A percentile compares a stretch with the other conserved stretches of the same genome.
phyloP scores from a whole-genome alignment of 2,329 filamentous ascomycete species.

The Mollisia scopiformis region DNA sequence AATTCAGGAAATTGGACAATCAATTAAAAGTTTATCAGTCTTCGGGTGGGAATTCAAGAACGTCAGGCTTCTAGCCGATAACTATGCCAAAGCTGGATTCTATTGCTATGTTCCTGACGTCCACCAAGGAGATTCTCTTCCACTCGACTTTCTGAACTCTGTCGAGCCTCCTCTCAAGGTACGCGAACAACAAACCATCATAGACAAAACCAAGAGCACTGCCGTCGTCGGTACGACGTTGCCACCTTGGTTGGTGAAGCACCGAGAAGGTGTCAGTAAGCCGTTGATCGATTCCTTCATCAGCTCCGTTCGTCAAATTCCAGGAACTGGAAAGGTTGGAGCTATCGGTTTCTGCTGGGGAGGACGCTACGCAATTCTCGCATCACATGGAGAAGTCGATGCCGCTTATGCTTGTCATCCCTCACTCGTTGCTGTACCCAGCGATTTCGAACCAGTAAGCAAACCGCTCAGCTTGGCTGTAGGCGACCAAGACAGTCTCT shows the following conservation, averaged over 20 bases:
- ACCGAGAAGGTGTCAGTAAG: slow-evolving; percentile 44
- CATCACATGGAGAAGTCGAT: slow-evolving; percentile 42
- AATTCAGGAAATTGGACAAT: background rate
- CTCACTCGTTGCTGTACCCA: slow-evolving; percentile 43
- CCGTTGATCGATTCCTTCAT: slow-evolving; percentile 48
- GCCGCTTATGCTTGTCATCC: slow-evolving; percentile 46
- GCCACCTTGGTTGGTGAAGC: slow-evolving; percentile 46
- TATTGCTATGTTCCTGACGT: slow-evolving; percentile 51
- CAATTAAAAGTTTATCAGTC: slow-evolving; percentile 33
- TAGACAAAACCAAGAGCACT: slow-evolving; percentile 44
- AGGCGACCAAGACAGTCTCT: slow-evolving; percentile 45
- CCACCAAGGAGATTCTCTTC: slow-evolving; percentile 43
- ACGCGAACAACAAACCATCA: slow-evolving; percentile 40
- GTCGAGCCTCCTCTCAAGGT: slow-evolving; percentile 44
- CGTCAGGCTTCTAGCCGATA: slow-evolving; percentile 48
- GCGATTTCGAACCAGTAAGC: slow-evolving; percentile 43
- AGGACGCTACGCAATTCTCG: slow-evolving; percentile 53
- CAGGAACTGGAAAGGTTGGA: slow-evolving; percentile 48
- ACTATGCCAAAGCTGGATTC: slow-evolving; percentile 48
- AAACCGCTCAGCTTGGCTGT: slow-evolving; percentile 45
- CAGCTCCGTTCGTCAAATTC: slow-evolving; percentile 40
- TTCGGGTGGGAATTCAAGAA: slow-evolving; percentile 53
- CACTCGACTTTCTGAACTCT: slow-evolving; percentile 43
- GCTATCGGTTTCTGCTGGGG: slow-evolving; percentile 64
- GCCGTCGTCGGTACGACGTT: slow-evolving; percentile 44